Conservation (phyloP, 2,329 filamentous ascomycete species). For the Arachnomyces sp. region DNA sequence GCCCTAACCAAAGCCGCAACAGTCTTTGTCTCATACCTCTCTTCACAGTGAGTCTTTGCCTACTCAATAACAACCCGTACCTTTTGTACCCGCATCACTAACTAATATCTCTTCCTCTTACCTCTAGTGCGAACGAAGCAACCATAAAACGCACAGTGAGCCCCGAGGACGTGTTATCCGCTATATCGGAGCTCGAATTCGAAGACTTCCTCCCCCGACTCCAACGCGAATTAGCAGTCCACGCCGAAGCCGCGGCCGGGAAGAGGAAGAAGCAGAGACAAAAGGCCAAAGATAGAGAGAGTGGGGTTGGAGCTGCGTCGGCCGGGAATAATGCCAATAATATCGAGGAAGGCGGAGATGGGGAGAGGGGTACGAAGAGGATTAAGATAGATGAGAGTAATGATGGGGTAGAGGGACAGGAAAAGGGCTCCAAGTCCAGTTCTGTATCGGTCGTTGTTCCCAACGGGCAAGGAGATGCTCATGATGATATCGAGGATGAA, state of each 20-base stretch:
- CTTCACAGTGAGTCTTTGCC: slow-evolving; percentile 49
- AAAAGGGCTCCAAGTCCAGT: slow-evolving; percentile 9
- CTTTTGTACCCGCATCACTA: too few species aligned
- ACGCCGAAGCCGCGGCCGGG: slow-evolving; percentile 28
- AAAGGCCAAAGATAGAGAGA: slow-evolving; percentile 29
- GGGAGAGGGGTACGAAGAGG: slow-evolving; percentile 21
- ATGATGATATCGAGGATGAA: slow-evolving; percentile 20
- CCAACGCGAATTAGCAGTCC: slow-evolving; percentile 49
- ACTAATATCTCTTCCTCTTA: neutral
- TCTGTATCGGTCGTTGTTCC: slow-evolving; percentile 6
- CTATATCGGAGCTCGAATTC: slow-evolving; percentile 53
- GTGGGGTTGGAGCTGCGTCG: slow-evolving; percentile 17
- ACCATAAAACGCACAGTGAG: slow-evolving; percentile 55
- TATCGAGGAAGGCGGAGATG: slow-evolving; percentile 45
- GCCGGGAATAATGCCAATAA: slow-evolving; percentile 28
- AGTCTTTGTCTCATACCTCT: slow-evolving; percentile 58
- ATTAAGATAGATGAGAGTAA: slow-evolving; percentile 17
- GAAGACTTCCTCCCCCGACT: slow-evolving; percentile 50
- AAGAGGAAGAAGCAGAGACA: slow-evolving; percentile 26
- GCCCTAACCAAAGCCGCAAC: slow-evolving; percentile 59
- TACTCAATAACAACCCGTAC: too few species aligned
- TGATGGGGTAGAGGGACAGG: slow-evolving; percentile 16
- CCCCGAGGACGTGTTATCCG: slow-evolving; percentile 52
- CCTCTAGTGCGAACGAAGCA: slow-evolving; percentile 50
- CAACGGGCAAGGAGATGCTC: slow-evolving; percentile 8